A percentile compares a stretch with the other conserved stretches of the same genome.
Evolutionary conservation across 139 green algal genomes (phyloP).

Genomic region (Chlorella sorokiniana): DNA sequence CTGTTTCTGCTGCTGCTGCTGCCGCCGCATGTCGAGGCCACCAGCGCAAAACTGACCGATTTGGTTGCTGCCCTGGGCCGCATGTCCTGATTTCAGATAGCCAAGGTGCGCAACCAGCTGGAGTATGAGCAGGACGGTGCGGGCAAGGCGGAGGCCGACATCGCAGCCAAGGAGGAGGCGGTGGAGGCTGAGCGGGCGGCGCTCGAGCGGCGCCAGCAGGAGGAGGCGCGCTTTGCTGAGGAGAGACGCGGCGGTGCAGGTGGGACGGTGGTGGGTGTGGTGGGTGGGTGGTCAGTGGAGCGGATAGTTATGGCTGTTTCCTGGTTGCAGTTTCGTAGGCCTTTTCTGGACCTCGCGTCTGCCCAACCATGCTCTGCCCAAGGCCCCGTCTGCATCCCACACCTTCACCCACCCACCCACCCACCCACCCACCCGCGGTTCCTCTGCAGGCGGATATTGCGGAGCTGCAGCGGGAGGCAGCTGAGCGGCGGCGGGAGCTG

Average conservation of each 20-base stretch:
- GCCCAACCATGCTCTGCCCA: neutral
- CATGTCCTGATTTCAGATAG: conserved; percentile 45
- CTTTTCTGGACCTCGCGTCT: no score
- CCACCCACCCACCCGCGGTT: no score
- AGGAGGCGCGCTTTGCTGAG: neutral
- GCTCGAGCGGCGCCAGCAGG: conserved; percentile 31
- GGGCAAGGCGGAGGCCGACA: neutral
- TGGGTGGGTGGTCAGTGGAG: neutral
- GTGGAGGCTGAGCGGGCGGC: conserved; percentile 29
- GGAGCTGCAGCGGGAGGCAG: conserved; percentile 39
- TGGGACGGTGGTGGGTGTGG: neutral
- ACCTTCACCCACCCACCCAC: neutral
- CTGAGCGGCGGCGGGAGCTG: conserved; percentile 8
- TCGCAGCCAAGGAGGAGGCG: conserved; percentile 17
- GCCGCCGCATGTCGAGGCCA: neutral
- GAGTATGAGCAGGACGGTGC: conserved; percentile 52
- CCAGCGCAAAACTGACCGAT: no score
- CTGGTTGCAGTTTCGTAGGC: no score
- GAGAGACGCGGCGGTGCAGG: conserved; percentile 3
- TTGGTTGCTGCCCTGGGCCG: no score
- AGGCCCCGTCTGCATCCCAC: neutral
- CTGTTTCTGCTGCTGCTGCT: neutral
- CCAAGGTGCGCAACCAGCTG: conserved; percentile 66
- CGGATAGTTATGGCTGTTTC: neutral
- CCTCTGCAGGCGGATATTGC: conserved; percentile 28